A percentile compares a stretch with the other conserved stretches of the same genome.
These are phyloP conservation scores for Prinsepia uniflora DNA, from an alignment of 306 rosid species.

Conservation along the genomic window DNA sequence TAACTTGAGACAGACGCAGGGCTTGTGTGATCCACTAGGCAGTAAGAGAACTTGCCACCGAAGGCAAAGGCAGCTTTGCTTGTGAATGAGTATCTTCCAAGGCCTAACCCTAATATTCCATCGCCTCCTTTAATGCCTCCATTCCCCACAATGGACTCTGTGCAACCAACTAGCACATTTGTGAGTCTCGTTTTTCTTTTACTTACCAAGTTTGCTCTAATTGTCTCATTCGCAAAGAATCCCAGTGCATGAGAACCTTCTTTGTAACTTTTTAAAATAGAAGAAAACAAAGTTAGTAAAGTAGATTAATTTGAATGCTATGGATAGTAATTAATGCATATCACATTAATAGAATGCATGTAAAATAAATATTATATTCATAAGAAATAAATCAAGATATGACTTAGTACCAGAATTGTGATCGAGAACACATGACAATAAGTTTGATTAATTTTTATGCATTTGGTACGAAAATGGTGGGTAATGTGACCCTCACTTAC, in stretches of 20 bases:
- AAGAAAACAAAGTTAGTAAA: constrained; percentile 8
- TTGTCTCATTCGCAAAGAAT: constrained; percentile 56
- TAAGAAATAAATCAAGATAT: not conserved
- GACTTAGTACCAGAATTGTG: too few relatives aligned
- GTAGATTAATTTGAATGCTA: not conserved
- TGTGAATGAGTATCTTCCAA: constrained; percentile 38
- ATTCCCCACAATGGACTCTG: constrained; percentile 26
- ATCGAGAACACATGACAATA: constrained; percentile 7
- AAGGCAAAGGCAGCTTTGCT: constrained; percentile 29
- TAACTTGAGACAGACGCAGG: constrained; percentile 39
- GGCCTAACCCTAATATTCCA: constrained; percentile 70
- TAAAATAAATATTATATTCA: too few relatives aligned
- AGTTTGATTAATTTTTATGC: not conserved
- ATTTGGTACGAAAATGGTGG: constrained; percentile 48
- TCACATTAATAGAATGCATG: not conserved
- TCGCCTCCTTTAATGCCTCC: constrained; percentile 32
- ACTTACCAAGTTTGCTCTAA: constrained; percentile 41
- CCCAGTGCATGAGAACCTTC: constrained; percentile 59
- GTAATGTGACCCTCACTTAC: constrained; percentile 58
- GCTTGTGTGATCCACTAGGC: constrained; percentile 72
- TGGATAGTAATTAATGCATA: not conserved
- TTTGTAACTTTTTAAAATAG: constrained; percentile 42
- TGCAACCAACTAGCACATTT: constrained; percentile 62
- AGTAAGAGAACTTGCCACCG: constrained; percentile 67
- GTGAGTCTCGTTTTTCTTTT: constrained; percentile 37